phyloP scores from a whole-genome alignment of 352 stramenopile species.

The Globisporangium echinulatum region DNA sequence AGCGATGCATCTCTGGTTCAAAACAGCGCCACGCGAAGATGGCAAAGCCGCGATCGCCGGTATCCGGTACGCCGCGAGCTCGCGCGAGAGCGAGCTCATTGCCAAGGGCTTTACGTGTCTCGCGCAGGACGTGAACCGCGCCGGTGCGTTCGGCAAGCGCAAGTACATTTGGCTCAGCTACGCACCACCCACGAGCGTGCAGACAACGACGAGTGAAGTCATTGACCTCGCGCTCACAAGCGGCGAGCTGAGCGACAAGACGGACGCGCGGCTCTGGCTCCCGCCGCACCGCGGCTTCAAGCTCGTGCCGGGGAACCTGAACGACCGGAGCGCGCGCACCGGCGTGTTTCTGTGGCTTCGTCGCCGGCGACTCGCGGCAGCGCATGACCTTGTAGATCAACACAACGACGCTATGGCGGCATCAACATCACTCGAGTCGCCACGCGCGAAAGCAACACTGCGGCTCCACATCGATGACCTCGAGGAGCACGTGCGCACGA shows the following conservation, averaged over 20 bases:
- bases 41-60: conserved; percentile 56
- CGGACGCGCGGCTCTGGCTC: conserved; percentile 58
- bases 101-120: conserved; percentile 69
- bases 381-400: conserved; percentile 50
- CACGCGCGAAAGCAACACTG: conserved; percentile 30
- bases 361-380: conserved; percentile 22
- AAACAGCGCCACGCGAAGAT: conserved; percentile 43
- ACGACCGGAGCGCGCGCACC: conserved; percentile 45
- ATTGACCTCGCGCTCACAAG: conserved; percentile 61
- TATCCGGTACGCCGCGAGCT: conserved; percentile 56
- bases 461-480: conserved; percentile 57
- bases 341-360: conserved; percentile 71
- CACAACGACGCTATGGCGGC: conserved; percentile 16
- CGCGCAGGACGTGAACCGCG: conserved; percentile 63
- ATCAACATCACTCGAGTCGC: conserved; percentile 21
- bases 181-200: conserved; percentile 33
- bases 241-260: conserved; percentile 60
- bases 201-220: conserved; percentile 45
- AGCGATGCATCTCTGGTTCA: conserved; percentile 61
- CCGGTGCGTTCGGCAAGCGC: conserved; percentile 56
- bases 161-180: conserved; percentile 76
- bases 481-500: conserved; percentile 64
- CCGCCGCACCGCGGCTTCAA: conserved; percentile 72
- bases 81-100: conserved; percentile 66
- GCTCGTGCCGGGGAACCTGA: conserved; percentile 57